Percentiles rank a stretch among this genome's conserved stretches.
Conservation (phyloP, 2,329 filamentous ascomycete species). For the Pseudogymnoascus sp. region DNA sequence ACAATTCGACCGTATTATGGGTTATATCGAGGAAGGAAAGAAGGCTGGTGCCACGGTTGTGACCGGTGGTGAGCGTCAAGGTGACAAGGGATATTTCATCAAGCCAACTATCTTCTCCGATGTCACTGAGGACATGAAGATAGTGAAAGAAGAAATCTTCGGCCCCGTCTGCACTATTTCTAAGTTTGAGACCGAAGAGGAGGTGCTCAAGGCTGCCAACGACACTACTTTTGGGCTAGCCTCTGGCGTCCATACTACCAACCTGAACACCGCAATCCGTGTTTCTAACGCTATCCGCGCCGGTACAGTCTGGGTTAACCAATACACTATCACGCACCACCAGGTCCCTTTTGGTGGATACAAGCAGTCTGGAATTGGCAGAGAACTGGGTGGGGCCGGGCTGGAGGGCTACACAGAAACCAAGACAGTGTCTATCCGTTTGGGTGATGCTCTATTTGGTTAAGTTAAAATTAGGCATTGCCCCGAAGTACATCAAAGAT, state of each 20-base stretch:
- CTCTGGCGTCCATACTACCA: constrained; percentile 59
- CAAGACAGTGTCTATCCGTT: constrained; percentile 56
- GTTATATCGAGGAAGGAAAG: constrained; percentile 57
- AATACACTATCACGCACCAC: constrained; percentile 64
- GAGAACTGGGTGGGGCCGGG: constrained; percentile 64
- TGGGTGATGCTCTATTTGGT: constrained; percentile 38
- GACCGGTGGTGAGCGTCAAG: constrained; percentile 58
- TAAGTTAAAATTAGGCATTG: constrained; percentile 13
- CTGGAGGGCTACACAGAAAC: constrained; percentile 60
- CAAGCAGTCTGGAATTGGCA: constrained; percentile 69
- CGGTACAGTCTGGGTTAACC: constrained; percentile 36
- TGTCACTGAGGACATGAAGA: constrained; percentile 65
- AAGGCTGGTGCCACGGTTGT: constrained; percentile 56
- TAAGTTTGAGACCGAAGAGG: constrained; percentile 63
- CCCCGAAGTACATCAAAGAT: neutral
- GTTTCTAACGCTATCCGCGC: constrained; percentile 57
- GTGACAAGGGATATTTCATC: constrained; percentile 63
- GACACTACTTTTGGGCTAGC: constrained; percentile 59
- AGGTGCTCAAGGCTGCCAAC: constrained; percentile 57
- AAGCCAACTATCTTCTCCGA: constrained; percentile 67
- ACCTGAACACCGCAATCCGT: constrained; percentile 61
- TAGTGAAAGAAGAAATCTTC: constrained; percentile 68
- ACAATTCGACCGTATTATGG: constrained; percentile 65
- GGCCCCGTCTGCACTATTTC: constrained; percentile 63
- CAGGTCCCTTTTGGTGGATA: constrained; percentile 63